Conservation (phyloP, 495 filamentous ascomycete genomes). For the Podospora pseudocomata region DNA sequence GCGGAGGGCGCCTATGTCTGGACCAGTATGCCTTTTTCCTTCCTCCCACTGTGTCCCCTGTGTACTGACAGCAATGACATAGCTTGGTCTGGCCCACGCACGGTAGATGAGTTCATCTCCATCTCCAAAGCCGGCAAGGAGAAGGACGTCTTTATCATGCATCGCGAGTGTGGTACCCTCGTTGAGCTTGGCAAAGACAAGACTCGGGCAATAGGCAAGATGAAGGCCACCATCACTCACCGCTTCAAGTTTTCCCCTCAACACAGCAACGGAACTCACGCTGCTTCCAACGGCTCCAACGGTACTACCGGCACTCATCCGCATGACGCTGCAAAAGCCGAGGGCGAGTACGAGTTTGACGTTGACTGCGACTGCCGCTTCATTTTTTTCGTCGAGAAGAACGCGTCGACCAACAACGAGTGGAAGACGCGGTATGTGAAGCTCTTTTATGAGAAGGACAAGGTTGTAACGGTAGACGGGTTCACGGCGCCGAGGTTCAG, state of each 20-base stretch:
- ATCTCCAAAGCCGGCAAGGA: slow-evolving; percentile 58
- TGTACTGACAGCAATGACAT: neutral
- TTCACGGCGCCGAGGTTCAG: slow-evolving; percentile 47
- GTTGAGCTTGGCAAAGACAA: slow-evolving; percentile 49
- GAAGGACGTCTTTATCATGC: slow-evolving; percentile 64
- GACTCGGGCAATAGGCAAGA: slow-evolving; percentile 61
- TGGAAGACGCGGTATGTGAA: slow-evolving; percentile 61
- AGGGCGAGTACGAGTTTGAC: slow-evolving; percentile 48
- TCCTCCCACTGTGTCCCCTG: neutral
- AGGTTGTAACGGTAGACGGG: slow-evolving; percentile 56
- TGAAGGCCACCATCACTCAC: slow-evolving; percentile 69
- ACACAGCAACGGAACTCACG: neutral
- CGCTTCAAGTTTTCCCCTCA: slow-evolving; percentile 46
- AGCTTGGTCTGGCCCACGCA: slow-evolving; percentile 56
- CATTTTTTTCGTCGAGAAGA: slow-evolving; percentile 57
- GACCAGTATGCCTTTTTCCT: slow-evolving; percentile 43
- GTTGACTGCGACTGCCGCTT: slow-evolving; percentile 63
- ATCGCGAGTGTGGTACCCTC: slow-evolving; percentile 60
- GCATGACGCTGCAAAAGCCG: neutral
- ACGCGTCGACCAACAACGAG: slow-evolving; percentile 28
- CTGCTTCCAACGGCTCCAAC: slow-evolving; percentile 1
- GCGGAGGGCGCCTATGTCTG: slow-evolving; percentile 53
- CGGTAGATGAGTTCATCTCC: slow-evolving; percentile 55
- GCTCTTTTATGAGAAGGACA: slow-evolving; percentile 69
- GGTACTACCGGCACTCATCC: slow-evolving; percentile 2